Percentiles rank a stretch among this genome's conserved stretches.
phyloP scores from a whole-genome alignment of 2,329 filamentous ascomycete species.

The Botrytis squamosa region DNA sequence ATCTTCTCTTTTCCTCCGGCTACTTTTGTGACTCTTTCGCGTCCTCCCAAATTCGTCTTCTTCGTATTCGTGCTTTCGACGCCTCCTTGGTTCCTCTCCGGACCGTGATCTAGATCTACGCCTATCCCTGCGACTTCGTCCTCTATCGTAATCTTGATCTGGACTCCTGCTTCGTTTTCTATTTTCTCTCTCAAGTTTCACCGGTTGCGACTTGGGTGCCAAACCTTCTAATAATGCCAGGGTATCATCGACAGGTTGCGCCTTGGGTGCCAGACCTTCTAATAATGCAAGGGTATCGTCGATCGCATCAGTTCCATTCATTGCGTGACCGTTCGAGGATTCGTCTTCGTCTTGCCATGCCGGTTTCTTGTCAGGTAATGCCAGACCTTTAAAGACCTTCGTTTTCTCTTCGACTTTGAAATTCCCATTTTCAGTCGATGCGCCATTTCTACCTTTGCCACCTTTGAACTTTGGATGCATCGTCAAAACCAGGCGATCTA shows the following conservation, averaged over 20 bases:
- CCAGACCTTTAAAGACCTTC: slow-evolving; percentile 85
- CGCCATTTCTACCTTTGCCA: slow-evolving; percentile 59
- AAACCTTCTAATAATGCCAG: slow-evolving; percentile 87
- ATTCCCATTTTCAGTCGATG: slow-evolving; percentile 44
- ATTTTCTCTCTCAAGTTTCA: slow-evolving; percentile 40
- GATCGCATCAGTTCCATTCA: slow-evolving; percentile 62
- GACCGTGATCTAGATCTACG: slow-evolving; percentile 56
- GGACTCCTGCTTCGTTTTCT: slow-evolving; percentile 56
- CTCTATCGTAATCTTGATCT: slow-evolving; percentile 42
- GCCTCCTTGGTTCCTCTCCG: slow-evolving; percentile 43
- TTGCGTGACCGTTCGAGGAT: slow-evolving; percentile 38
- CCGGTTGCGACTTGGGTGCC: slow-evolving; percentile 59
- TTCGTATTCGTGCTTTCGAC: slow-evolving; percentile 49
- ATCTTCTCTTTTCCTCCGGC: slow-evolving; percentile 44
- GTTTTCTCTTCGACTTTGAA: slow-evolving; percentile 66
- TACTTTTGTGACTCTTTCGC: slow-evolving; percentile 44
- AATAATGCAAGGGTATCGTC: slow-evolving; percentile 91
- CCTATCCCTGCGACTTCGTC: slow-evolving; percentile 42
- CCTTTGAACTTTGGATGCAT: slow-evolving; percentile 89
- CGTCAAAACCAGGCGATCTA: slow-evolving; percentile 82
- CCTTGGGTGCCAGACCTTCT: slow-evolving; percentile 77
- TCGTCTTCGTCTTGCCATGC: slow-evolving; percentile 52
- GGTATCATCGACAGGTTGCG: slow-evolving; percentile 69
- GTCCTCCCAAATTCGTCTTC: slow-evolving; percentile 59
- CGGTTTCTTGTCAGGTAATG: slow-evolving; percentile 75